Evolutionary conservation across 2,329 filamentous ascomycete genomes (phyloP).

Genomic region (Epichloe sibirici): DNA sequence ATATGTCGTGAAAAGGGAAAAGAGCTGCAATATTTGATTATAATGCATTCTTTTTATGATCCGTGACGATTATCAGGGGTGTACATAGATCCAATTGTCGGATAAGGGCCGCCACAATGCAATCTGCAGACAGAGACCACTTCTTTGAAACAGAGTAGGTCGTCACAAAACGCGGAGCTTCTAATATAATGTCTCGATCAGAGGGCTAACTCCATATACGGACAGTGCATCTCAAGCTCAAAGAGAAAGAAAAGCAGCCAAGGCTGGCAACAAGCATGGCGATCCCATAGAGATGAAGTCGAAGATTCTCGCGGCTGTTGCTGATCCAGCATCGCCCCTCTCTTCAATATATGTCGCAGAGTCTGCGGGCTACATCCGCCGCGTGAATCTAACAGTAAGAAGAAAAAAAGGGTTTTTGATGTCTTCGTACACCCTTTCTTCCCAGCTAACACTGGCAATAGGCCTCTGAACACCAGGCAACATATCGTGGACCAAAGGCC

Average conservation of each 20-base stretch:
- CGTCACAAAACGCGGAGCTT: background rate
- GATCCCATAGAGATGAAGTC: conserved; percentile 68
- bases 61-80: too few species aligned
- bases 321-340: conserved; percentile 50
- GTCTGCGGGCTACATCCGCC: conserved; percentile 69
- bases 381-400: conserved; percentile 29
- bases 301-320: conserved; percentile 67
- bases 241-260: conserved; percentile 52
- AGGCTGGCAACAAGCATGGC: conserved; percentile 66
- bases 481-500: conserved; percentile 63
- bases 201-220: too few species aligned
- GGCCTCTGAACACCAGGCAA: conserved; percentile 20
- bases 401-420: background rate
- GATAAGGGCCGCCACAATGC: conserved; percentile 38
- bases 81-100: too few species aligned
- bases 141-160: conserved; percentile 89
- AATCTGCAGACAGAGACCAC: conserved; percentile 60
- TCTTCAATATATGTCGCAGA: conserved; percentile 67
- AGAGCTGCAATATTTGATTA: background rate
- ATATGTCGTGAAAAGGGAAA: background rate
- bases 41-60: background rate
- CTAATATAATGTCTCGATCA: too few species aligned
- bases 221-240: conserved; percentile 36
- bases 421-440: background rate
- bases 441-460: conserved; percentile 7